Base-by-base conservation (phyloP, 2,329 filamentous ascomycete genomes). In the Colletotrichum abscissum region DNA sequence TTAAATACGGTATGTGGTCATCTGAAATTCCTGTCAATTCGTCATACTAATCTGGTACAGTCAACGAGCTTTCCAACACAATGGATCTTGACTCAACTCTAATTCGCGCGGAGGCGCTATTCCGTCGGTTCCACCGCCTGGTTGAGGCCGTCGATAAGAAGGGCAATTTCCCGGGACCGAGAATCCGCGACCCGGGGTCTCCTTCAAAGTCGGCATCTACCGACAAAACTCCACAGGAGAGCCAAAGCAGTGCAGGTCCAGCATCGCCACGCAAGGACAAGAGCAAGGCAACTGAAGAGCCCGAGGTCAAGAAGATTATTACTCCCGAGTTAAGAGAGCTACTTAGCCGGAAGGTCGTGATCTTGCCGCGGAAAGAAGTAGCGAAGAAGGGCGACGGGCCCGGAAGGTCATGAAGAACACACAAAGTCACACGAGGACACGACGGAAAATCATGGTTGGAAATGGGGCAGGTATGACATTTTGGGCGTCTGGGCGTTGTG, bases 61-160 rank as follows among this genome's bases (percentile, higher is more conserved):
- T 99, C 78, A 99, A 99, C 80, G 97, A 99, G 81, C 90, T 99
- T 1, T 97, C 95, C 5, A 93, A 93, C 76, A 97, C 93, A 1
- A 98, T 99, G 79, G 97, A 99, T 77, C 89, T 99, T 0, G 90
- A 95, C 65, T 93, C 93, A 1, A 97, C 95, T 0, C 89, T 98
- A 22, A 91, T 97, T 73, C 91, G 95, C 38, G 97, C 97, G 12
- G 97, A 99, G 83, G 90, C 92, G 0, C 90, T 99, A 3, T 99
- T 97, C 86, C 91, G 91, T 75, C 92, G 94, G 63, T 99, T 98
- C 83, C 92, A 97, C 79, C 90, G 95, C 57, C 92, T 94, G 1
- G 93, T 99, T 12, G 95, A 98, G 79, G 93, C 94, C 0, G 92
- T 98, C 46, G 97, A 99, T 82, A 96, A 97, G 84, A 97, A 97